Conservation (phyloP, 306 rosid genomes). For the Prunus padus region DNA sequence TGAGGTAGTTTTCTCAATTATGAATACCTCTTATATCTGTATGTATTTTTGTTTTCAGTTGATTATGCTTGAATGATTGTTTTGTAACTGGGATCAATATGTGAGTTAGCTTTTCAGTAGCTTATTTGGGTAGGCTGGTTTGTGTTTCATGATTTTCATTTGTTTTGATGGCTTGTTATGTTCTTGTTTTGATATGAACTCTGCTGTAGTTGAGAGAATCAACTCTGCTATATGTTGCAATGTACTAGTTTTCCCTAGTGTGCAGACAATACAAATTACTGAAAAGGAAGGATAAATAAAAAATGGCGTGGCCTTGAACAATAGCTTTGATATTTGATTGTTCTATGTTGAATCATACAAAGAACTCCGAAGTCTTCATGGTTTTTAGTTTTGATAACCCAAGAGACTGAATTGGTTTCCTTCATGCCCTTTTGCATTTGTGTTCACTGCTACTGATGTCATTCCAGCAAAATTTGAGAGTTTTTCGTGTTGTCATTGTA, state of each 20-base stretch:
- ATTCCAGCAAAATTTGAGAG: neutral
- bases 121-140: neutral
- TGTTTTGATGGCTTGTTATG: conserved; percentile 11
- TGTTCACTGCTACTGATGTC: conserved; percentile 3
- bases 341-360: neutral
- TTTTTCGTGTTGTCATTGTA: conserved; percentile 1
- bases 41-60: neutral
- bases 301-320: conserved; percentile 3
- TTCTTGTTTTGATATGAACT: conserved; percentile 1
- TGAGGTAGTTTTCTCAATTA: neutral
- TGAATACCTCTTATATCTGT: neutral
- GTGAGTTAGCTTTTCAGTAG: conserved; percentile 3
- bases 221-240: neutral
- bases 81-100: neutral
- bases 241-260: conserved; percentile 6
- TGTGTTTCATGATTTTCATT: neutral
- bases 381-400: neutral
- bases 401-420: neutral
- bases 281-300: neutral
- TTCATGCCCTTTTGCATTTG: neutral
- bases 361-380: neutral
- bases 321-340: neutral
- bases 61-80: neutral
- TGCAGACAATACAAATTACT: neutral
- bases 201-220: neutral